A percentile compares a stretch with the other conserved stretches of the same genome.
Conservation (phyloP, 495 filamentous ascomycete genomes). For the Neurospora tetraspora region DNA sequence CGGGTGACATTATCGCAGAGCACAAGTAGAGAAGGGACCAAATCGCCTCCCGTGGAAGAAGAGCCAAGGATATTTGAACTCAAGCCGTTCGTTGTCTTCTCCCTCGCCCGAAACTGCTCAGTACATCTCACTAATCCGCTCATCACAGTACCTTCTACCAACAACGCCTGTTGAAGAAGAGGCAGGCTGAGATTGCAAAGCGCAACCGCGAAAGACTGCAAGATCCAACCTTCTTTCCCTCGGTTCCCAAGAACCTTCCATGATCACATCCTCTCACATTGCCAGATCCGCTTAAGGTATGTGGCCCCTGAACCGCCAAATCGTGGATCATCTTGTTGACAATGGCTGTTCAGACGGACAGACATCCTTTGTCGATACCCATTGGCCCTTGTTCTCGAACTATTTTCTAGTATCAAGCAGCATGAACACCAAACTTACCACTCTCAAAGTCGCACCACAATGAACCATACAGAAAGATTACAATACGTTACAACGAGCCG, state of each 20-base stretch:
- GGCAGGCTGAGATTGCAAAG: constrained; percentile 69
- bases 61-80: constrained; percentile 76
- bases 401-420: neutral
- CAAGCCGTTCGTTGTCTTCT: constrained; percentile 52
- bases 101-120: neutral
- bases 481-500: neutral
- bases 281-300: neutral
- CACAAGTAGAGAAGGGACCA: constrained; percentile 26
- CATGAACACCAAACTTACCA: neutral
- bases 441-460: neutral
- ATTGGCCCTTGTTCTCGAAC: neutral
- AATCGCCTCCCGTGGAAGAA: constrained; percentile 40
- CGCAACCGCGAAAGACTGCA: constrained; percentile 72
- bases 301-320: rapidly evolving
- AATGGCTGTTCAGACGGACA: neutral
- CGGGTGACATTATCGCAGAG: constrained; percentile 1
- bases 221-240: constrained; percentile 71
- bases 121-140: neutral
- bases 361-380: neutral
- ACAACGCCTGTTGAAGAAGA: constrained; percentile 66
- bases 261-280: constrained; percentile 16
- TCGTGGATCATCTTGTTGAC: neutral
- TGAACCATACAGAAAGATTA: neutral
- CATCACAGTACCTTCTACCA: constrained; percentile 68
- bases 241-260: constrained; percentile 64